Percentiles rank a stretch among this genome's conserved stretches.
phyloP scores from a whole-genome alignment of 306 rosid genomes.

The Calophaca sinica region DNA sequence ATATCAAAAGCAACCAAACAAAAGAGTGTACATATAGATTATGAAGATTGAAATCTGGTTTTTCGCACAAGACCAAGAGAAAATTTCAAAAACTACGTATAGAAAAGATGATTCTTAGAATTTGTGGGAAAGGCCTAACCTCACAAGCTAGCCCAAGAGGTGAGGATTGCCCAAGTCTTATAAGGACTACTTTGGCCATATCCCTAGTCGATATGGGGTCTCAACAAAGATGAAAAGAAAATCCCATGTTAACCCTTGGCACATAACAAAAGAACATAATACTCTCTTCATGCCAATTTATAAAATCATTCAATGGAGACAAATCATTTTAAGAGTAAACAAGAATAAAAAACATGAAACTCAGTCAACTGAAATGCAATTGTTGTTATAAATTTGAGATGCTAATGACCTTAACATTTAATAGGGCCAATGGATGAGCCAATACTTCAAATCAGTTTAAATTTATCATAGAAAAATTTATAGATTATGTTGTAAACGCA shows the following conservation, averaged over 20 bases:
- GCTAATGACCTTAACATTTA: background rate
- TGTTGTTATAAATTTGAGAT: background rate
- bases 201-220: background rate
- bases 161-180: background rate
- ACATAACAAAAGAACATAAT: background rate
- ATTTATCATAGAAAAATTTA: background rate
- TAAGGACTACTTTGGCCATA: background rate
- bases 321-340: background rate
- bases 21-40: background rate
- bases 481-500: constrained; percentile 5
- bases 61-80: background rate
- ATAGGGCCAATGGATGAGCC: background rate
- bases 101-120: background rate
- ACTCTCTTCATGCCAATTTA: constrained; percentile 2
- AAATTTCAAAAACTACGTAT: background rate
- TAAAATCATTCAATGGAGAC: constrained; percentile 15
- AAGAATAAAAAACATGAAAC: constrained; percentile 1
- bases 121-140: background rate
- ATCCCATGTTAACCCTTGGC: background rate
- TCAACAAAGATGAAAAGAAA: background rate
- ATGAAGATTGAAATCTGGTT: constrained; percentile 1
- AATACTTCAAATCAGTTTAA: background rate
- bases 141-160: background rate
- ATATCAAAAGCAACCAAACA: constrained; percentile 18
- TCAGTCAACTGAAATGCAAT: background rate